phyloP scores from a whole-genome alignment of 768 basidiomycete species.

The Tulasnella sp. region DNA sequence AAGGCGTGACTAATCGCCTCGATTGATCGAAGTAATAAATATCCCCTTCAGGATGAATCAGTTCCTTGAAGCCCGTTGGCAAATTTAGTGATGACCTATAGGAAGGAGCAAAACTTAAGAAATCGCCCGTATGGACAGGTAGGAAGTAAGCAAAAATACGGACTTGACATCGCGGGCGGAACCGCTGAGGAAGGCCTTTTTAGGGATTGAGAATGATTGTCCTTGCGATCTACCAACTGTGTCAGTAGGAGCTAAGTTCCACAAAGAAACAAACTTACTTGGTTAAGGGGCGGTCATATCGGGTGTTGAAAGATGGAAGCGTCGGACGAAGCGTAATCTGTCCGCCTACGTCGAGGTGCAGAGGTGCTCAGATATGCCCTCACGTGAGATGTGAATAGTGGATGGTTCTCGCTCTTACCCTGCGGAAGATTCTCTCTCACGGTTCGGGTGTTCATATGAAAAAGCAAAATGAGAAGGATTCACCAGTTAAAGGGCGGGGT shows the following conservation, averaged over 20 bases:
- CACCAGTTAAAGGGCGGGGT: too few species aligned
- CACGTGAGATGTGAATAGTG: not conserved
- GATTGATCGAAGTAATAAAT: not conserved
- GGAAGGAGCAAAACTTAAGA: not conserved
- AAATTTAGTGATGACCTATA: not conserved
- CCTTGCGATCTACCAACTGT: not conserved
- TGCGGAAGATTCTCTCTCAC: too few species aligned
- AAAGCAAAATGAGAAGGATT: too few species aligned
- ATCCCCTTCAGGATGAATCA: slow-evolving; percentile 14
- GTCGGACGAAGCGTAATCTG: not conserved
- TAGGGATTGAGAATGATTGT: not conserved
- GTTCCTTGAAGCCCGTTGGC: not conserved
- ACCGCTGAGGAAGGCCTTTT: not conserved
- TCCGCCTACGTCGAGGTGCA: not conserved
- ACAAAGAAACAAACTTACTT: not conserved
- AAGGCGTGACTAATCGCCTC: not conserved
- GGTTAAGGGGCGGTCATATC: not conserved
- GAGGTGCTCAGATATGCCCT: too few species aligned
- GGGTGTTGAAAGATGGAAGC: not conserved
- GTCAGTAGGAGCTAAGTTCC: too few species aligned
- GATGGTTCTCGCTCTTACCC: too few species aligned
- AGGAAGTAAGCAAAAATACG: not conserved
- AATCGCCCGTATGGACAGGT: not conserved
- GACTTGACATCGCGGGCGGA: not conserved
- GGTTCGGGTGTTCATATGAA: too few species aligned